Evolutionary conservation across 768 basidiomycete genomes (phyloP), one percentile per base, ranked within the genome.

Genomic region (Lactifluus subvellereus): DNA sequence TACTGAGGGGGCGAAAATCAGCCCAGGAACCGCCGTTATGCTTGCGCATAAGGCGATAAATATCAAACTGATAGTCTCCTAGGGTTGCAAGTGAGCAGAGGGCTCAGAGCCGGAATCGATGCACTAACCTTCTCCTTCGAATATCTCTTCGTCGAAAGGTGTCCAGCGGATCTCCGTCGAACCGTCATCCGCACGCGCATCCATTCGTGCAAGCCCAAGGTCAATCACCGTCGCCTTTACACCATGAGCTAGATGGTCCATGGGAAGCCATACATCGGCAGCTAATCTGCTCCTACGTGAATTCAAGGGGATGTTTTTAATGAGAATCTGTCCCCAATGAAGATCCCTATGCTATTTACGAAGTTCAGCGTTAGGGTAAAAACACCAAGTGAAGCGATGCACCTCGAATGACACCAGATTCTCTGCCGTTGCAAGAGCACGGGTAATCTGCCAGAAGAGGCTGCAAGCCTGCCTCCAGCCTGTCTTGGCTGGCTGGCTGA

Each of bases 241-340:
- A 13, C 92, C 92, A 68, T 87, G 80, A 14, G 69, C 74, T 37
- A 72, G 67, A 69, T 86, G 81, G 69, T 92, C 89, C 90, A 92
- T 89, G 30, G 76, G 72, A 35, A 79, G 59, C 37, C 75, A 72
- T 55, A 45, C 51, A 11, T 49, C 45, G 5, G 61, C 51, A 18
- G 60, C 59, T 48, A 48, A 69, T 55, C 22, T 61, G 11, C 65
- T 68, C 67, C 50, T 59, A 72, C 72, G 65, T 68, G 67, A 42
- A 52, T 14, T 42, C 11, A 56, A 65, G 27, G 80, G 74, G 3
- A 81, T 61, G 62, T 80, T 78, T 70, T 86, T 86, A 53, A 98
- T 84, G 8, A 99, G 80, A 54, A 99, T 89, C 73, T 99, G 97
- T 22, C 97, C 97, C 84, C 92, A 93, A 69, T 99, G 97, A n/a